Evolutionary conservation across 2,329 filamentous ascomycete species (phyloP), one percentile per base, ranked within the genome.

Genomic region (Teratosphaeria zuluensis): DNA sequence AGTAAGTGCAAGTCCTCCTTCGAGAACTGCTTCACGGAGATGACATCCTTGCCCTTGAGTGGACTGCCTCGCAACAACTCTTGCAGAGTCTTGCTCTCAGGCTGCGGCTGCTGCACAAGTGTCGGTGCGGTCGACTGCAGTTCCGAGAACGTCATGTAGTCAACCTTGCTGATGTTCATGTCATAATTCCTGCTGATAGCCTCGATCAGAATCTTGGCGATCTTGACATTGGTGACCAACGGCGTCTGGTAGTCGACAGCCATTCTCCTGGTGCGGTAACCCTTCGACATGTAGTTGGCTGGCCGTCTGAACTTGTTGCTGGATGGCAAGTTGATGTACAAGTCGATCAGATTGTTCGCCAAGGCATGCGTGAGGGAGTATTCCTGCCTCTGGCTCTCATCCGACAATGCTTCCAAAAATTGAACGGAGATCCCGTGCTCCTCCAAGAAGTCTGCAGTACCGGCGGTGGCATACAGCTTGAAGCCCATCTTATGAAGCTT

Each of bases 271-370:
- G 94, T 97, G 70, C 89, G 88, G 78, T 99, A 99, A 61, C 94
- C 94, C 78, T 94, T 94, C 76, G 89, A 95, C 87, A 99, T 95
- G 77, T 97, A 99, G 80, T 91, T 99, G 68, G 94, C 94, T 33
- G 94, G 94, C 65, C 94, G 86, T 68, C 94, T 85, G 81, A 95
- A 99, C 74, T 92, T 89, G 80, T 99, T 99, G 83, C 84, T 96
- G 12, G 94, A 97, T n/a, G 94, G 94, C 75, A 99, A 76, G 76
- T 99, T 99, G 85, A 99, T 96, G 79, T 99, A 99, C 61, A 99
- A 79, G 74, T 97, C 92, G 69, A 99, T 99, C 74, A 94, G 86
- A 78, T 97, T 97, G 78, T 96, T 97, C 59, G 92, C 89, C 76
- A 99, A 79, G 78, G 96, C 92, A 77, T 97, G 91, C 1, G 91